Percentiles rank a stretch among this genome's conserved stretches.
These are phyloP conservation scores for Saccharomycopsis fodiens DNA, from an alignment of 805 yeast species.

Conservation along the genomic window DNA sequence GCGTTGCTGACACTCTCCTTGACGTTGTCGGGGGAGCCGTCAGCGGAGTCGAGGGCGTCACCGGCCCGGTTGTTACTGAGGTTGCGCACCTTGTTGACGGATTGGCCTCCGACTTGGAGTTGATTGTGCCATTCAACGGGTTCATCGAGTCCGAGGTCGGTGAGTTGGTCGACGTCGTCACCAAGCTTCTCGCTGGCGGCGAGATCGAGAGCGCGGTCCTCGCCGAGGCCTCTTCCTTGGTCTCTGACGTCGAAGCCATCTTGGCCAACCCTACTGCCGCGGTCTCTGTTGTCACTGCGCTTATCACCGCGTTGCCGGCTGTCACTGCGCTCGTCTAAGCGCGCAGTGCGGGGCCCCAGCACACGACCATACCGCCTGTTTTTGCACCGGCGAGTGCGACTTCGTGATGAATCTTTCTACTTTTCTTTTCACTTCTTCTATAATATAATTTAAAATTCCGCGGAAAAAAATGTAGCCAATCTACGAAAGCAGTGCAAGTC, in stretches of 20 bases:
- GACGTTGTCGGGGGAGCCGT: neutral
- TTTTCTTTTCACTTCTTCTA: no score
- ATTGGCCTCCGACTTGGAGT: neutral
- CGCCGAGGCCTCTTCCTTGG: neutral
- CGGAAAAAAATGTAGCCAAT: no score
- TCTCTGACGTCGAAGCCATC: neutral
- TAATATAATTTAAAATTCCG: no score
- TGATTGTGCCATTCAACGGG: neutral
- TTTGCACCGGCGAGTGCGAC: no score
- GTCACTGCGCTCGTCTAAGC: no score
- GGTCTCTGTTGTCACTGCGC: neutral
- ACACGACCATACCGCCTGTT: no score
- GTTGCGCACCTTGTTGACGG: neutral
- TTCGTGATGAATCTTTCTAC: no score
- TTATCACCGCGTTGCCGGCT: neutral
- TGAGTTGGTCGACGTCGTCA: neutral
- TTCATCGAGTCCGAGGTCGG: neutral
- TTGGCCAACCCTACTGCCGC: neutral
- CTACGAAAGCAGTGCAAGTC: no score
- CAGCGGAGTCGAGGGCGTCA: neutral
- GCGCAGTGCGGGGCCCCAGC: no score
- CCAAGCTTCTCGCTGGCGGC: neutral
- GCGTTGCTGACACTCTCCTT: neutral
- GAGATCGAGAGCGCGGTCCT: neutral
- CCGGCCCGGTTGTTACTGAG: neutral